Evolutionary conservation across 2,329 filamentous ascomycete genomes (phyloP).

Genomic region (Ceratocystiopsis minuta): DNA sequence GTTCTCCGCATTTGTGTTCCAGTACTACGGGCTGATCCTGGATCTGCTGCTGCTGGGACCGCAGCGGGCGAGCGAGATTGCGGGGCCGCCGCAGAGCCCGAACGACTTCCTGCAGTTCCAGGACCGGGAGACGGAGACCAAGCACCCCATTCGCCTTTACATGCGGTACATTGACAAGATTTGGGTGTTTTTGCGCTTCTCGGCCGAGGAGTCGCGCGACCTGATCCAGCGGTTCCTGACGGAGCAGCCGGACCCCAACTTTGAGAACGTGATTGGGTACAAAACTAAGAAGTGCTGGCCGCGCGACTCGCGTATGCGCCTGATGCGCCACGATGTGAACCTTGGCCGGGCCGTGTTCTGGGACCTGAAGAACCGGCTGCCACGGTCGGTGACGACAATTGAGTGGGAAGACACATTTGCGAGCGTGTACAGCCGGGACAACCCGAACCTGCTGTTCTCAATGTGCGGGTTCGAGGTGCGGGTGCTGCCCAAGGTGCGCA

Average conservation of each 20-base stretch:
- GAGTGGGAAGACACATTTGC: constrained; percentile 99
- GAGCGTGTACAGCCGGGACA: constrained; percentile 94
- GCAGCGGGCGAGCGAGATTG: constrained; percentile 94
- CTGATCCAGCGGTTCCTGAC: constrained; percentile 95
- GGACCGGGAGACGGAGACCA: constrained; percentile 77
- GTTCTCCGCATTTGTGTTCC: constrained; percentile 97
- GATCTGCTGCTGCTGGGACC: constrained; percentile 82
- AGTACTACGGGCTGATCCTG: constrained; percentile 92
- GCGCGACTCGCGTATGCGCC: constrained; percentile 85
- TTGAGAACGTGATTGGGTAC: constrained; percentile 97
- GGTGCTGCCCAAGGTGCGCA: constrained; percentile 86
- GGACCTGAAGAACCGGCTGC: constrained; percentile 94
- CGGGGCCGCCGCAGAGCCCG: constrained; percentile 77
- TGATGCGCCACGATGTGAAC: constrained; percentile 98
- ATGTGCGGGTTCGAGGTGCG: constrained; percentile 98
- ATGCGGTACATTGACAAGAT: constrained; percentile 96
- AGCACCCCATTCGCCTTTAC: constrained; percentile 93
- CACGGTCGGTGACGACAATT: constrained; percentile 86
- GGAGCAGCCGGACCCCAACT: constrained; percentile 95
- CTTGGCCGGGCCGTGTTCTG: constrained; percentile 94
- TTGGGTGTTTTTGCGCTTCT: constrained; percentile 93
- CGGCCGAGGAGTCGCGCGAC: constrained; percentile 83
- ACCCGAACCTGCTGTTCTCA: constrained; percentile 89
- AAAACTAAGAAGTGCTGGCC: constrained; percentile 99
- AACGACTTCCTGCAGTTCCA: constrained; percentile 98